Evolutionary conservation across 352 stramenopile genomes (phyloP), one percentile per base, ranked within the genome.

Genomic region (Thalassiosira delicatula): DNA sequence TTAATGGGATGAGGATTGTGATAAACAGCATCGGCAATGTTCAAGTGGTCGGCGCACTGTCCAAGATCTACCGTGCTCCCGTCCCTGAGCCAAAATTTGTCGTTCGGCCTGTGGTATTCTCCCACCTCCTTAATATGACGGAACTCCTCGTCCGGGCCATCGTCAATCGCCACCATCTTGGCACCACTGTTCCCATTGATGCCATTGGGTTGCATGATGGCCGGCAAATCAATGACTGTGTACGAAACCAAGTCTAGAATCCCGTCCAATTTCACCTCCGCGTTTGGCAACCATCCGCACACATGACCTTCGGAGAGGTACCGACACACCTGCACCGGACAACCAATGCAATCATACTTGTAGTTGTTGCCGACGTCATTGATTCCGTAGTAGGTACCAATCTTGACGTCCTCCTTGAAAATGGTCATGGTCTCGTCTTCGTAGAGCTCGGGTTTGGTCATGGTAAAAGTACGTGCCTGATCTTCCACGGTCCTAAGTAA

Each of bases 311-410:
- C 59, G 5, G 3, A 8, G 11, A 29, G 19, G n/a, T 9, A 25
- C 4, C 21, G 3, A 27, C 57, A 68, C 2, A 68, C 4, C 14
- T 33, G 12, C n/a, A 76, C 68, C 19, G 68, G 49, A 40, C 68
- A 65, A 9, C 68, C 68, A 7, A 76, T 37, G 21, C 49, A 76
- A 7, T 29, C 49, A 61, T 76, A 69, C 57, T 69, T 66, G 51
- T 25, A 54, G 25, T 56, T 70, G 53, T 76, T 53, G 54, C 70
- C 70, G 2, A 37, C 35, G 1, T 8, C 21, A 25, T 69, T 57
- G 12, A 76, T 76, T 7, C 17, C 19, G 27, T 76, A 76, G 19
- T 19, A 19, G 11, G 42, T 51, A 19, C 42, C n/a, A n/a, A n/a
- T 51, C 42, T 51, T 51, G 11, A 51, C 19, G 11, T 51, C 19